phyloP scores from a whole-genome alignment of 2,329 filamentous ascomycete genomes.

The Epichloe baconii region DNA sequence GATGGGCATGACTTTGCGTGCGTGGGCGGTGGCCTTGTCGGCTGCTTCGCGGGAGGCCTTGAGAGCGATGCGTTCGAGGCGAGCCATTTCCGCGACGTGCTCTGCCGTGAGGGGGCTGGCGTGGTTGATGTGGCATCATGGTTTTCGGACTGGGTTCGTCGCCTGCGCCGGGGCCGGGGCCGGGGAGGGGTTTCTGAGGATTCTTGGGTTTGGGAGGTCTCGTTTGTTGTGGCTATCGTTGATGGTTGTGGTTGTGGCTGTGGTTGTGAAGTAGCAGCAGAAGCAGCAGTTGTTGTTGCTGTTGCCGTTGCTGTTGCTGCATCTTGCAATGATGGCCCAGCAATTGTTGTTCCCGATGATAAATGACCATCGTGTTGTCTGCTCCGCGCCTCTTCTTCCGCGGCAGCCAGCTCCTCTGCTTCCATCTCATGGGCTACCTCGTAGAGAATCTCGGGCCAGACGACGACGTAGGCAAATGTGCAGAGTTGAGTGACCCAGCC shows the following conservation, averaged over 20 bases:
- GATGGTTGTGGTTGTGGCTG: neutral
- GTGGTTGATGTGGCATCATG: neutral
- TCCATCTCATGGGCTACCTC: conserved; percentile 63
- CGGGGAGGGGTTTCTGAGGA: conserved; percentile 11
- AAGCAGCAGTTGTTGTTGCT: neutral
- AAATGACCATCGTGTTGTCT: neutral
- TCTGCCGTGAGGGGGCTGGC: conserved; percentile 30
- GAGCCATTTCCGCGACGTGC: conserved; percentile 47
- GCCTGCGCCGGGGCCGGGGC: conserved; percentile 1
- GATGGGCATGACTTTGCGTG: conserved; percentile 34
- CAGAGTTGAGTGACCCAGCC: conserved; percentile 91
- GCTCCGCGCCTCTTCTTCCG: conserved; percentile 12
- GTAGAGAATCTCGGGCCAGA: conserved; percentile 69
- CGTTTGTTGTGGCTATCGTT: neutral
- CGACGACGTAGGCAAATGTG: conserved; percentile 80
- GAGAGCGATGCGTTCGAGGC: conserved; percentile 43
- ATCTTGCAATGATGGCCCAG: neutral
- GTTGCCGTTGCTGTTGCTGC: neutral
- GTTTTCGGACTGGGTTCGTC: conserved; percentile 3
- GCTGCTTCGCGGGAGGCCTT: conserved; percentile 41
- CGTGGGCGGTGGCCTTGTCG: conserved; percentile 42
- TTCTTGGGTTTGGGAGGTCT: neutral
- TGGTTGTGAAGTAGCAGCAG: too few species aligned
- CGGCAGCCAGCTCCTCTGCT: conserved; percentile 43
- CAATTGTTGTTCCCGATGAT: neutral